Evolutionary conservation across 2,329 filamentous ascomycete species (phyloP), one percentile per base, ranked within the genome.

Genomic region (Penicillium sp.): DNA sequence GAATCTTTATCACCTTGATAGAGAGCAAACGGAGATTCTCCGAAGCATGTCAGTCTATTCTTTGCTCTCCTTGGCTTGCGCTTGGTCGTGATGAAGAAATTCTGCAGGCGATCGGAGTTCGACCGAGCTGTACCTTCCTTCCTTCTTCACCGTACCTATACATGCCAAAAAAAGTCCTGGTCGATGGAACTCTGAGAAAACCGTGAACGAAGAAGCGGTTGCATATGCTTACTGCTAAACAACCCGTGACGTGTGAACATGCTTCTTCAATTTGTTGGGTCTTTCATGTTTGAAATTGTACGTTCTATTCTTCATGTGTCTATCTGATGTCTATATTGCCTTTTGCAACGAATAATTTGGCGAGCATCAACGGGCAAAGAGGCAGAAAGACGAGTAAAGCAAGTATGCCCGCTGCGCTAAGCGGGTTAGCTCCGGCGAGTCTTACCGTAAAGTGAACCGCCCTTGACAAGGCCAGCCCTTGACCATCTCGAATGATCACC

Each of bases 391-490:
- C 48, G 34, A 49, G 20, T 4, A 37, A 57, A 37, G 50, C 37
- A 53, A 53, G 50, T 22, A 15, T 6, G 15, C 5, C 50, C 50
- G 50, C 41, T 43, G 3, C 34, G 37, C 35, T 37, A 53, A 53
- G 50, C 12, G 37, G 50, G 50, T 41, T 53, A 53, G 50, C 50
- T 37, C 50, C 50, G 50, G 34, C 37, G 50, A 41, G 28, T 42
- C 50, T 37, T 53, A 14, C 50, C 37, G n/a, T 42, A 39, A 37
- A 31, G 5, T 5, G 22, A 28, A 22, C 10, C 34, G n/a, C 14
- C n/a, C 5, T 31, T 6, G 7, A 31, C 20, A n/a, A 35, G 28
- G 48, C 17, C 45, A 48, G 28, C 11, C 48, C 17, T 25, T 14
- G 31, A 5, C 34, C 17, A 51, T 37, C 48, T 38, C n/a, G 3